Base-by-base conservation (phyloP, 2,329 filamentous ascomycete species). In the Dactylellina leptospora region DNA sequence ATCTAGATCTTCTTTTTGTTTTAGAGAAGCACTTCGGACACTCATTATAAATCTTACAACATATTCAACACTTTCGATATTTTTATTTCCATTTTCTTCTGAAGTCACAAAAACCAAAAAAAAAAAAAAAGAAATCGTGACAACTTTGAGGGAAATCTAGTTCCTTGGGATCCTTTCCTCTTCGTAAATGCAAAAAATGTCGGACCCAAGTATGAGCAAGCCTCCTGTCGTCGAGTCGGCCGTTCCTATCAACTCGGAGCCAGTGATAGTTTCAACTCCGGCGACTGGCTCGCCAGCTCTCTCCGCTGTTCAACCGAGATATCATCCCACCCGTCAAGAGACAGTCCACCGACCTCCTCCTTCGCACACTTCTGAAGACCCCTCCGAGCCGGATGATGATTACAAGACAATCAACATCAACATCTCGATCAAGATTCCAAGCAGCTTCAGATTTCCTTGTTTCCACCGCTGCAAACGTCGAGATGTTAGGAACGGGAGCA, bases 341-440 rank as follows among this genome's bases (percentile, higher is more conserved):
- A 60, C 54, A 9, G 38, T 48, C 2, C 63, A 60, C 48, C 38
- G 60, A 11, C 63, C 47, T 4, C 55, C 63, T n/a, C 54, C 47
- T 23, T 38, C 63, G 2, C 33, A 16, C 30, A 40, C 40, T 20
- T 36, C 47, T 3, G 18, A 18, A 18, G 30, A 47, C 20, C 42
- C 47, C 8, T 28, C 42, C 27, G 55, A 60, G 6, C n/a, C 20
- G 20, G 51, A 56, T 28, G 58, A 71, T 13, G 66, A 71, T 45
- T 40, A 63, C 22, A 71, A 23, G 20, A 71, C 66, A 9, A 71
- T 71, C 58, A 71, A 63, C 40, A 71, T 71, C 51, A 60, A 71
- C 16, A 71, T 71, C 22, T 47, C 56, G 9, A 71, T 71, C 28
- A 71, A 71, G 11, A 27, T 71, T 30, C 66, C 66, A 4, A 71